Evolutionary conservation across 2,329 filamentous ascomycete genomes (phyloP), one percentile per base, ranked within the genome.

Genomic region (Seiridium unicorne): DNA sequence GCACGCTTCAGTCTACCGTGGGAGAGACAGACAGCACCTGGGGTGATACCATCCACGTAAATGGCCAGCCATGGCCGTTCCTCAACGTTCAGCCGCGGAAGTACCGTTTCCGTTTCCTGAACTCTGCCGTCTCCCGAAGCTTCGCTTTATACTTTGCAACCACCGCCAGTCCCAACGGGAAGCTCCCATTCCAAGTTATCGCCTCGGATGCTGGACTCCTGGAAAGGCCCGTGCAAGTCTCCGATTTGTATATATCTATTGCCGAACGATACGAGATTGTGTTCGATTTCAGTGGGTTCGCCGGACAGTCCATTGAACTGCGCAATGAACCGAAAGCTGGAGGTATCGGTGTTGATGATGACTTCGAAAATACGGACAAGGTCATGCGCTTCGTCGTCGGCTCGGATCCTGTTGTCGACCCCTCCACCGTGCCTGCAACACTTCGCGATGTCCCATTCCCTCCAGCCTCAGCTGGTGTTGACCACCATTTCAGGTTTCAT

Each of bases 211-310:
- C 78, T 7, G 84, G 84, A 5, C 76, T 85, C 0, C 75, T 85
- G 13, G 72, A 72, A 4, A 65, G 72, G 11, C 80, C 83, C 0
- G 77, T 26, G 18, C 18, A 26, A 26, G 18, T 26, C 18, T 26
- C 18, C 11, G 69, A 73, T 13, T 65, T 85, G 4, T 73, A 76
- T 36, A 73, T 85, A 44, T 74, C 82, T 4, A 84, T 84, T 73
- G 84, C 82, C 5, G 84, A 87, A 65, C 77, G 84, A 4, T 87
- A 82, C 64, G 84, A 87, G 64, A 73, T 86, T 18, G 74, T 86
- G 13, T 70, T 87, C 57, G 84, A 87, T 69, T 87, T 87, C 64
- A 70, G 78, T 11, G 61, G 68, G 2, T 81, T 75, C 62, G 73
- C 73, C 2, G 81, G 81, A 46, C 73, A 84, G 67, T 83, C 81